Conservation (phyloP, 495 filamentous ascomycete genomes). For the Saxophila tyrrhenica region DNA sequence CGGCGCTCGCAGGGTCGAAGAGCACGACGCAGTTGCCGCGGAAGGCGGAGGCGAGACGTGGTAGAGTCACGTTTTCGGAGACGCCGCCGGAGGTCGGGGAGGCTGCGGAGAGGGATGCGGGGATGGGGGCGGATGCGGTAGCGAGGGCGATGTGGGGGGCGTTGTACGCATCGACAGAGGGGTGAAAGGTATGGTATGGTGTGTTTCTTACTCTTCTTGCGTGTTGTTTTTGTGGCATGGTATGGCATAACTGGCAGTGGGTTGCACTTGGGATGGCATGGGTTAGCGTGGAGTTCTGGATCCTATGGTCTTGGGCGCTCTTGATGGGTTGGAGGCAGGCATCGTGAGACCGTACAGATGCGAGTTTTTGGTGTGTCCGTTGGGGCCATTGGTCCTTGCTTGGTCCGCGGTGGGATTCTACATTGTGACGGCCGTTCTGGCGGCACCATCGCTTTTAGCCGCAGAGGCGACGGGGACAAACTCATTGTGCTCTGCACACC, state of each 20-base stretch:
- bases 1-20: constrained; percentile 1
- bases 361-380: too few species aligned
- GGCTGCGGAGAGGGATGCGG: not conserved
- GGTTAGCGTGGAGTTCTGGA: constrained; percentile 2
- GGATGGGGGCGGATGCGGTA: constrained; percentile 9
- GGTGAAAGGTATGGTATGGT: not conserved
- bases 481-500: too few species aligned
- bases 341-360: too few species aligned
- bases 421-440: too few species aligned
- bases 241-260: too few species aligned
- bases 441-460: too few species aligned
- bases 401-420: too few species aligned
- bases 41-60: not conserved
- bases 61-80: constrained; percentile 7
- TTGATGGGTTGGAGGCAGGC: not conserved
- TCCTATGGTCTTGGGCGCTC: not conserved
- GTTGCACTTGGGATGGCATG: not conserved
- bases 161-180: not conserved
- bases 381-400: too few species aligned
- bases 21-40: constrained; percentile 2
- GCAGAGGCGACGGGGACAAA: too few species aligned
- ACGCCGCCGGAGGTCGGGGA: not conserved
- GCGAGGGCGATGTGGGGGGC: constrained; percentile 13
- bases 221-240: too few species aligned
- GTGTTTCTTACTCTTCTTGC: not conserved